phyloP scores from a whole-genome alignment of 306 rosid species.

The Luffa acutangula region DNA sequence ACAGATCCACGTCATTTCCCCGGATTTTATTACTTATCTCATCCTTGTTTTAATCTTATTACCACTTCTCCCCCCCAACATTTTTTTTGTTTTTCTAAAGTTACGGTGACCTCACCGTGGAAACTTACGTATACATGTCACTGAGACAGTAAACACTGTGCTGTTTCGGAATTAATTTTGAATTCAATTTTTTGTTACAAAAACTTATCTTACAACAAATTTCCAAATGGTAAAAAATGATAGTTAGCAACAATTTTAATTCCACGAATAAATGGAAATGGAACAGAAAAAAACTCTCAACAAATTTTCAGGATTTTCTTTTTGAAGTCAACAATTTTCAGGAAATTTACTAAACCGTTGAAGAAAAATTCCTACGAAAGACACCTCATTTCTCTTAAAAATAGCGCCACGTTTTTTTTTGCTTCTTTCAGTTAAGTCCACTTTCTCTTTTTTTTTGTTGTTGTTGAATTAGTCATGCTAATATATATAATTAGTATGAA shows the following conservation, averaged over 20 bases:
- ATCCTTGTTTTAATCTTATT: neutral
- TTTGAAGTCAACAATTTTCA: neutral
- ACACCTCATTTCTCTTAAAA: neutral
- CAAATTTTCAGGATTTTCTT: too few species aligned
- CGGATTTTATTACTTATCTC: constrained; percentile 9
- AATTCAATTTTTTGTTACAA: neutral
- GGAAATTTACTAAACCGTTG: neutral
- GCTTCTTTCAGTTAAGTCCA: neutral
- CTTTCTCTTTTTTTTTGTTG: too few species aligned
- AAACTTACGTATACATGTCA: neutral
- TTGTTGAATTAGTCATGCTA: neutral
- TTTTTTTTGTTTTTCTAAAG: neutral
- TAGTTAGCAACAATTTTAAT: neutral
- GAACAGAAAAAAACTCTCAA: neutral
- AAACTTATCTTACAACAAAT: neutral
- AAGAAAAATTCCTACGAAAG: neutral
- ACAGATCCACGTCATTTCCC: constrained; percentile 28
- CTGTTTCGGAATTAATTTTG: neutral
- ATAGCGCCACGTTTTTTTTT: neutral
- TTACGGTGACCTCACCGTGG: neutral
- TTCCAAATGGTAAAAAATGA: neutral
- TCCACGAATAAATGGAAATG: neutral
- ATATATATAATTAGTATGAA: neutral
- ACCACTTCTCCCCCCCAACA: neutral
- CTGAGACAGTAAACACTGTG: neutral